Conservation (phyloP, 2,329 filamentous ascomycete genomes). For the Colletotrichum kahawae region DNA sequence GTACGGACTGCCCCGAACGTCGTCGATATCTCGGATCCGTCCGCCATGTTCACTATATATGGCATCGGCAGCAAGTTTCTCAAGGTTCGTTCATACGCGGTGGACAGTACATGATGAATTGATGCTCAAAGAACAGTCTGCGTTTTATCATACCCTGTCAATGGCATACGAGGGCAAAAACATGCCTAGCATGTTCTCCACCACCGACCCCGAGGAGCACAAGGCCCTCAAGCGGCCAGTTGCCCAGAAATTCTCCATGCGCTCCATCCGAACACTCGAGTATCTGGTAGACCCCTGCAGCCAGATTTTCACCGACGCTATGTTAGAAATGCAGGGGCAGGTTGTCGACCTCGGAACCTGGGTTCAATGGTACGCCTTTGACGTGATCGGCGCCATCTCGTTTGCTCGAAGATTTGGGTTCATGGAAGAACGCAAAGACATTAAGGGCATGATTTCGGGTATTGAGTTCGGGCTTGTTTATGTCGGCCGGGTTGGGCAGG, state of each 20-base stretch:
- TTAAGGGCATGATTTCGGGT: neutral
- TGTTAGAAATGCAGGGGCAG: neutral
- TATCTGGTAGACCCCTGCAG: neutral
- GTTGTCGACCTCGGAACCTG: neutral
- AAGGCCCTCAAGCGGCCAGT: neutral
- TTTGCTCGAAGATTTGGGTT: neutral
- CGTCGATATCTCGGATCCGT: neutral
- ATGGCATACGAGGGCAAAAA: neutral
- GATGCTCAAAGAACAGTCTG: neutral
- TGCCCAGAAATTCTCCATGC: neutral
- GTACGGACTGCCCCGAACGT: neutral
- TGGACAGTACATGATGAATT: neutral
- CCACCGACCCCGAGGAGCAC: neutral
- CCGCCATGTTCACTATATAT: neutral
- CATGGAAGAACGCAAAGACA: neutral
- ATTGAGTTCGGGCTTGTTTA: neutral
- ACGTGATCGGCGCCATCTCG: neutral
- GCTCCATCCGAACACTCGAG: neutral
- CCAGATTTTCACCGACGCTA: neutral
- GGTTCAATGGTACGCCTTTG: neutral
- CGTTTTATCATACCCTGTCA: neutral
- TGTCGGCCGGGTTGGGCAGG: neutral
- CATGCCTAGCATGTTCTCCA: neutral
- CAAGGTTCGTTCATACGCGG: neutral
- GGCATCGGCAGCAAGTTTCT: neutral